Percentiles rank a stretch among this genome's conserved stretches.
Conservation (phyloP, 768 basidiomycete genomes). For the Artomyces pyxidatus region DNA sequence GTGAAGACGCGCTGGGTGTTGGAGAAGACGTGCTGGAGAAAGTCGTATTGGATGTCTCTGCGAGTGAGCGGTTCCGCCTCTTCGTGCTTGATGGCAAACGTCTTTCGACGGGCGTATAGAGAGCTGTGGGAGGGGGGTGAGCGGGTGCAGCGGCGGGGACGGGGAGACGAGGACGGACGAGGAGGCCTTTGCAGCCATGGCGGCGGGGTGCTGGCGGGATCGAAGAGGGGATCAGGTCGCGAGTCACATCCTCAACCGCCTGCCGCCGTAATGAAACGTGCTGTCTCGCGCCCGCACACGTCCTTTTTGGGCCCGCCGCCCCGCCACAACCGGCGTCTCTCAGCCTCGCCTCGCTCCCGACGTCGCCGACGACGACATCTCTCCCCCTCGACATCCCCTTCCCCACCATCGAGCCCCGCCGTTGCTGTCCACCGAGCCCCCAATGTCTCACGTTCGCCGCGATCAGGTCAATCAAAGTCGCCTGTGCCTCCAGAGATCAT, state of each 20-base stretch:
- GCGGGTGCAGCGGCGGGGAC: slow-evolving; percentile 1
- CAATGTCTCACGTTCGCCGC: no score
- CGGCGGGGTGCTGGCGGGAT: slow-evolving; percentile 5
- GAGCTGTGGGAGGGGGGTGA: slow-evolving; percentile 28
- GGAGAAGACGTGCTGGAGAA: slow-evolving; percentile 35
- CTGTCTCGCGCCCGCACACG: not conserved
- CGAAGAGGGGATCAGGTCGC: not conserved
- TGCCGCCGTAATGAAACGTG: not conserved
- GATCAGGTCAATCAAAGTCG: no score
- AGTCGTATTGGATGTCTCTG: slow-evolving; percentile 56
- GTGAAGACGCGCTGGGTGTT: slow-evolving; percentile 48
- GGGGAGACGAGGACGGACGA: slow-evolving; percentile 6
- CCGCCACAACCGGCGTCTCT: not conserved
- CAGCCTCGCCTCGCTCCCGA: no score
- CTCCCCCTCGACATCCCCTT: no score
- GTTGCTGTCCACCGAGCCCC: no score
- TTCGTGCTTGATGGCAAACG: slow-evolving; percentile 36
- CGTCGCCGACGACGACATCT: no score
- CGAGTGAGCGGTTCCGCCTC: slow-evolving; percentile 65
- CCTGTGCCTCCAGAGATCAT: no score
- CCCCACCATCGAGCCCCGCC: no score
- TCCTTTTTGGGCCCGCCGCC: not conserved
- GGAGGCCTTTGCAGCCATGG: slow-evolving; percentile 13
- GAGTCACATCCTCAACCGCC: no score
- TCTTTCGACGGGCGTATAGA: slow-evolving; percentile 36